A percentile compares a stretch with the other conserved stretches of the same genome.
Conservation (phyloP, 768 basidiomycete species). For the Suillus cothurnatus region DNA sequence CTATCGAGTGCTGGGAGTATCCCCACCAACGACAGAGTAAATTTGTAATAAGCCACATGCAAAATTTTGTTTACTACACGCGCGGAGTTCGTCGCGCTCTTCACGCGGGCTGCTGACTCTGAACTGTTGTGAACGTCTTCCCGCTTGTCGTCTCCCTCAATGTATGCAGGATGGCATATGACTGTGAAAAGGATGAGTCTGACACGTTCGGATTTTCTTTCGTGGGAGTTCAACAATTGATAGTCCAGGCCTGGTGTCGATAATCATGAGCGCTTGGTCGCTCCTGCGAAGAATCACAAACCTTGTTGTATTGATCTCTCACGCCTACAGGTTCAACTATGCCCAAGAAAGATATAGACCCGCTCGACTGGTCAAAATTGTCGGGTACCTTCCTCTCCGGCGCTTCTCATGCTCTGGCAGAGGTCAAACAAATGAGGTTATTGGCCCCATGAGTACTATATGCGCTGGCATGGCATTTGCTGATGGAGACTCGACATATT, state of each 20-base stretch:
- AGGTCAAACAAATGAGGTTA: neutral
- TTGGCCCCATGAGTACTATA: neutral
- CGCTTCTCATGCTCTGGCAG: neutral
- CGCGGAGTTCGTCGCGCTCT: neutral
- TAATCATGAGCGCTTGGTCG: neutral
- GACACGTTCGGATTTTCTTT: neutral
- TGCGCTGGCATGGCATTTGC: neutral
- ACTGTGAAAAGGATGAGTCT: neutral
- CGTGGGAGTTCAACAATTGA: constrained; percentile 1
- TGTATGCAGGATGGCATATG: neutral
- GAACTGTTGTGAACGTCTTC: neutral
- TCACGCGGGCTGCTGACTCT: neutral
- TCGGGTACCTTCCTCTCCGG: neutral
- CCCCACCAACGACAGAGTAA: neutral
- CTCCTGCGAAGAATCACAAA: neutral
- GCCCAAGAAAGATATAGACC: neutral
- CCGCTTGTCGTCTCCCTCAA: neutral
- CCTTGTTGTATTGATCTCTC: neutral
- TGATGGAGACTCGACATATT: neutral
- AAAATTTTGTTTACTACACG: neutral
- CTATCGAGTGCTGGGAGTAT: neutral
- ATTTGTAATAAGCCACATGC: neutral
- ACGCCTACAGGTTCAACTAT: neutral
- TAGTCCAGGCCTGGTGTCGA: neutral
- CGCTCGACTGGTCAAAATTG: neutral